Evolutionary conservation across 139 green algal genomes (phyloP), one percentile per base, ranked within the genome.

Genomic region (Auxenochlorella pyrenoidosa): DNA sequence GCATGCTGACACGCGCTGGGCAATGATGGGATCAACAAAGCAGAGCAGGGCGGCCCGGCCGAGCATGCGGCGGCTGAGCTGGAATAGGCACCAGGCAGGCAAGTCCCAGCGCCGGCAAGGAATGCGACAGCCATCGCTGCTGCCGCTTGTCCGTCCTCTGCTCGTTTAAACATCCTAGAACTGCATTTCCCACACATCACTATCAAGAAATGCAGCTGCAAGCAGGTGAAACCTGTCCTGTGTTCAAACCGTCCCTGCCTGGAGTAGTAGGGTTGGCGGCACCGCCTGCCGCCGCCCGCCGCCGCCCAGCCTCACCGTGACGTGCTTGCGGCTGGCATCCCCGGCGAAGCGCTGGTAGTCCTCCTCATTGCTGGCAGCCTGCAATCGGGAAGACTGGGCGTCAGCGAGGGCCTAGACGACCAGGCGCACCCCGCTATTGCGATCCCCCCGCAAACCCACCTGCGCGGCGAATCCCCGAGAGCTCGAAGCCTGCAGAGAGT

Each of bases 361-460:
- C 19, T 94, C 93, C 30, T 96, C 94, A 83, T 96, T 96, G 51
- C 79, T 89, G 16, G 26, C 63, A 79, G 88, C 32, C 83, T 88
- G 83, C 75, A 79, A 19, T 12, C 54, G 66, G 28, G 51, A 65
- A 16, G 58, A 36, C 38, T 15, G 21, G 73, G 24, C 19, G 34
- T 73, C 22, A 59, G 43, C 5, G 2, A 38, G 34, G 0, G 66
- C 26, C n/a, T 26, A 15, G 32, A 38, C 18, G 73, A 36, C 24
- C 44, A 3, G 26, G 34, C 28, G 2, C n/a, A 36, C 40, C 73
- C 40, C 38, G 68, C 32, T 26, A 51, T n/a, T 40, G 32, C 28
- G 38, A 78, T 38, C 41, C 15, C 34, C 32, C 32, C n/a, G 43
- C 43, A 15, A 10, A 21, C 88, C 73, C 63, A 91, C 88, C 88